Evolutionary conservation across 805 yeast species (phyloP).

Genomic region (Candida pseudoglaebosa): DNA sequence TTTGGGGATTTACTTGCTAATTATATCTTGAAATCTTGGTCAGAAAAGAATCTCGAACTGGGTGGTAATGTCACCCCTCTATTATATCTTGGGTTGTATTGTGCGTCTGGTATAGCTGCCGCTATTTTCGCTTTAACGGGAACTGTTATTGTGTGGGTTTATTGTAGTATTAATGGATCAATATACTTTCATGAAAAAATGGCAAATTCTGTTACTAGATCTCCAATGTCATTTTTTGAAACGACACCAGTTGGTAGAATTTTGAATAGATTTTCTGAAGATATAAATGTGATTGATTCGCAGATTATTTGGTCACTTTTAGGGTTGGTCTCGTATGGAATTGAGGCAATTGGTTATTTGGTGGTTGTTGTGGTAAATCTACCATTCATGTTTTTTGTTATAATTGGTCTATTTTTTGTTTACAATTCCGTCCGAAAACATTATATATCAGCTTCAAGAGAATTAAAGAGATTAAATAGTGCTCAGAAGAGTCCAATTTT

Average conservation of each 20-base stretch:
- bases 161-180: conserved; percentile 26
- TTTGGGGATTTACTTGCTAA: conserved; percentile 17
- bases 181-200: conserved; percentile 32
- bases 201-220: conserved; percentile 30
- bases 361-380: conserved; percentile 27
- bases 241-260: conserved; percentile 39
- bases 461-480: conserved; percentile 28
- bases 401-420: conserved; percentile 19
- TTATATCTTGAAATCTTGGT: conserved; percentile 32
- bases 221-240: conserved; percentile 41
- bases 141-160: conserved; percentile 26
- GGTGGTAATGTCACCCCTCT: conserved; percentile 23
- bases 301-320: conserved; percentile 27
- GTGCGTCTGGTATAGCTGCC: conserved; percentile 22
- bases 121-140: conserved; percentile 22
- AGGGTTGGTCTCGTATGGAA: conserved; percentile 16
- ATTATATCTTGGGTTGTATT: conserved; percentile 22
- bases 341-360: conserved; percentile 23
- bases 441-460: conserved; percentile 33
- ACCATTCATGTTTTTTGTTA: conserved; percentile 28
- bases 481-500: conserved; percentile 29
- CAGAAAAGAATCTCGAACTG: conserved; percentile 24
- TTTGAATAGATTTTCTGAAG: conserved; percentile 36
- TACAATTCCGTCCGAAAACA: conserved; percentile 26
- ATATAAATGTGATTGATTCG: conserved; percentile 28